A percentile compares a stretch with the other conserved stretches of the same genome.
Conservation (phyloP, 108 stramenopile species). For the Nitzschia sp. region DNA sequence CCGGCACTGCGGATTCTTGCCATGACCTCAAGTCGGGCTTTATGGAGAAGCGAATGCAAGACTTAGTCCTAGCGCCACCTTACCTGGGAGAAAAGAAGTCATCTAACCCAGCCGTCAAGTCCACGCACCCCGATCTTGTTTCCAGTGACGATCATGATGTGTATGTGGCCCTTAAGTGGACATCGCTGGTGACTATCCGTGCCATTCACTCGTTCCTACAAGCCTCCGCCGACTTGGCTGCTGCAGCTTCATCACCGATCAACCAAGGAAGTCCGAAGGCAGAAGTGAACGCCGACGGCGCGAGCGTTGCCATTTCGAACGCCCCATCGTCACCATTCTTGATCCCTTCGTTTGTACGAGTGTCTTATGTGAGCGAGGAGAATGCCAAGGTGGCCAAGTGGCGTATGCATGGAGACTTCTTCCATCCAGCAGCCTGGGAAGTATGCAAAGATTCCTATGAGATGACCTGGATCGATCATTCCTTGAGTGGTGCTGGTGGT, state of each 20-base stretch:
- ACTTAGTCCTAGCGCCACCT: constrained; percentile 78
- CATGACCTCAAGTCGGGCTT: constrained; percentile 87
- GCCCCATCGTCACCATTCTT: constrained; percentile 75
- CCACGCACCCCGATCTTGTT: constrained; percentile 79
- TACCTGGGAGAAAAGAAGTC: constrained; percentile 55
- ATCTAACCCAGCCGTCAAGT: constrained; percentile 57
- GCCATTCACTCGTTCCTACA: constrained; percentile 73
- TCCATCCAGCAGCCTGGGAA: constrained; percentile 90
- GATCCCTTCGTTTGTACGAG: constrained; percentile 85
- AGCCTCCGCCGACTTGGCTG: constrained; percentile 83
- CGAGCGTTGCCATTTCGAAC: constrained; percentile 44
- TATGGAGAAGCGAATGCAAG: constrained; percentile 85
- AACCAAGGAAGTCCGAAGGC: constrained; percentile 33
- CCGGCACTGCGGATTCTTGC: constrained; percentile 78
- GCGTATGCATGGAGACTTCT: constrained; percentile 83
- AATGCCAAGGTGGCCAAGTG: constrained; percentile 84
- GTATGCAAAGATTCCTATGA: constrained; percentile 88
- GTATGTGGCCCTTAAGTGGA: constrained; percentile 84
- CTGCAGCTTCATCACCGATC: constrained; percentile 64
- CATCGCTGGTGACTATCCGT: constrained; percentile 73
- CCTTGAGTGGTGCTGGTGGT: constrained; percentile 71
- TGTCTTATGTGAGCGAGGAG: constrained; percentile 87
- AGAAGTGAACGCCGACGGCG: constrained; percentile 48
- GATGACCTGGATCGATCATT: constrained; percentile 83
- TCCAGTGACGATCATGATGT: constrained; percentile 86